These are phyloP conservation scores for Pugionium dolabratum DNA, from an alignment of 345 rosid species.

Conservation along the genomic window DNA sequence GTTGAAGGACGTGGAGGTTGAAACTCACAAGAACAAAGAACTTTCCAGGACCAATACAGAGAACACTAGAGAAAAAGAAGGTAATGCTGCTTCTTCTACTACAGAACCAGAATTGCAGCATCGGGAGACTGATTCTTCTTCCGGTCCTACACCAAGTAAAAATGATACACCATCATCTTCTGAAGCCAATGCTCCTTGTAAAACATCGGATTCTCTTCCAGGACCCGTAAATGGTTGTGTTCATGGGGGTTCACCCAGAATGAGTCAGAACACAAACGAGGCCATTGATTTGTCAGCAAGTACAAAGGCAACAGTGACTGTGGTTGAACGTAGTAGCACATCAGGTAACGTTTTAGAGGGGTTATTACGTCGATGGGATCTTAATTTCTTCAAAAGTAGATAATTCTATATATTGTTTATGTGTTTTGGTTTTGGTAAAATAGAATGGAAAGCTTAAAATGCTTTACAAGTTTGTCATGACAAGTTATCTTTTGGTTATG, in stretches of 20 bases:
- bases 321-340: constrained; percentile 64
- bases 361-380: constrained; percentile 85
- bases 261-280: constrained; percentile 43
- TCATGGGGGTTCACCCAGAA: constrained; percentile 36
- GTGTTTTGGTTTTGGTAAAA: constrained; percentile 44
- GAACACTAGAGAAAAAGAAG: constrained; percentile 38
- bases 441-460: constrained; percentile 27
- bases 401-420: constrained; percentile 43
- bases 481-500: constrained; percentile 22
- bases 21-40: constrained; percentile 39
- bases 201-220: constrained; percentile 27
- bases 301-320: constrained; percentile 81
- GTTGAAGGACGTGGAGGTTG: constrained; percentile 59
- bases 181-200: constrained; percentile 18
- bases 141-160: constrained; percentile 26
- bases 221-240: constrained; percentile 40
- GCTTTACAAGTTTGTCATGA: constrained; percentile 26
- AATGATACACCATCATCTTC: constrained; percentile 26
- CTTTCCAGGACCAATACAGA: constrained; percentile 30
- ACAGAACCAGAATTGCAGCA: constrained; percentile 34
- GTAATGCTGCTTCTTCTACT: constrained; percentile 31
- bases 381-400: constrained; percentile 65
- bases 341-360: constrained; percentile 73
- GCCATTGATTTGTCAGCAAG: constrained; percentile 58
- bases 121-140: constrained; percentile 38